Base-by-base conservation (phyloP, 116 monocot species). In the Thalassia testudinum region DNA sequence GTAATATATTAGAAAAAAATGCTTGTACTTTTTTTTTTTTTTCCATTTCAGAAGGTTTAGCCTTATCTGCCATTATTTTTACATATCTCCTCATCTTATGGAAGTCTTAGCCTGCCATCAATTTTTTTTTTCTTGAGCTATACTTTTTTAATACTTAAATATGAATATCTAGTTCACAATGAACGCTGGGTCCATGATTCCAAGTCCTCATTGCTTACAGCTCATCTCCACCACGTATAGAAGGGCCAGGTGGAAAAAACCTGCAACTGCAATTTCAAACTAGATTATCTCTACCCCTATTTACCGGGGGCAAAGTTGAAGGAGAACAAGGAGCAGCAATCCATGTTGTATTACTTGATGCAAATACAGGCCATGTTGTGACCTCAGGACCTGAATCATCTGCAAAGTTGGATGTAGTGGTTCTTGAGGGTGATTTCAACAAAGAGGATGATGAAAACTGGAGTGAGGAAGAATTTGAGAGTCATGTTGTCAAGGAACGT, bases 401-500 rank as follows among this genome's bases (percentile, higher is more conserved):
- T 60, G 70, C 83, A 50, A 92, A 80, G 67, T 51, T 92, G 56
- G 92, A 92, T 68, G 59, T 92, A 45, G 68, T 92, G 16, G 92
- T 92, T 21, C 79, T 92, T 47, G 86, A 92, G 50, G 92, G 92
- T 43, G 92, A 86, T 70, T 92, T 92, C 57, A 92, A 92, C 54
- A 86, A 86, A 66, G 92, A 92, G 43, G 80, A 86, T 61, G 92
- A 92, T 58, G 82, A 83, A 42, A 63, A 59, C 43, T 92, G 78
- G 86, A 73, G 72, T 28, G 72, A 73, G 42, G 92, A 86, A 54
- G 92, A 86, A 24, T 92, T 92, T 53, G 92, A 92, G 62, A 74
- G 70, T 67, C 72, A 82, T 63, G 68, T 77, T 25, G 86, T 92
- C 7, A 92, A 77, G 70, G 86, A 92, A 52, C 71, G 92, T 47